phyloP scores from a whole-genome alignment of 225 moss, liverwort and hornwort genomes.

The Thuidium tamariscinum region DNA sequence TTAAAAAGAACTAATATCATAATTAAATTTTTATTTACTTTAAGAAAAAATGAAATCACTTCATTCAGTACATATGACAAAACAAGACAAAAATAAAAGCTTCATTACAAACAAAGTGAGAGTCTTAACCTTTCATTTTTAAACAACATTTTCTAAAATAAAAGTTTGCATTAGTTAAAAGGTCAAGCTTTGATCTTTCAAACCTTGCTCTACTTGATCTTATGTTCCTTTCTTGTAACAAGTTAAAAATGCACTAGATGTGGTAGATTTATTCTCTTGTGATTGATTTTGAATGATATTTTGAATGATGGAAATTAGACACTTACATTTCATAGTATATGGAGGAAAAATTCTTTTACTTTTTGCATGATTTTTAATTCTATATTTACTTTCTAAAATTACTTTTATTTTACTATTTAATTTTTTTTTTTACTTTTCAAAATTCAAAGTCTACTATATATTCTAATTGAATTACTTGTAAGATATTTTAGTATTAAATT shows the following conservation, averaged over 20 bases:
- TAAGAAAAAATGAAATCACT: not conserved
- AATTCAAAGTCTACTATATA: not conserved
- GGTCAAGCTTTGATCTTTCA: not conserved
- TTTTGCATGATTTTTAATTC: not conserved
- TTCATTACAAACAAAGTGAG: not conserved
- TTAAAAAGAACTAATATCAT: not conserved
- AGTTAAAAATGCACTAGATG: not conserved
- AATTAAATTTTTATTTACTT: not conserved
- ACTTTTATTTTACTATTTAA: not conserved
- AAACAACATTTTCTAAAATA: not conserved
- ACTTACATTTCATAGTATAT: fast-evolving
- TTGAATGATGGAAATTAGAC: not conserved
- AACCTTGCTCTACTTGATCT: not conserved
- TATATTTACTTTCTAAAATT: no score
- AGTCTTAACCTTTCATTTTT: not conserved
- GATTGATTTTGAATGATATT: not conserved
- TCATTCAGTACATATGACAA: not conserved
- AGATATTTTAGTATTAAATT: fast-evolving
- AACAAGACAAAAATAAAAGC: not conserved
- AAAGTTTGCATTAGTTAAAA: not conserved
- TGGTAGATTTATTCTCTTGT: not conserved
- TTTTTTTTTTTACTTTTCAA: not conserved
- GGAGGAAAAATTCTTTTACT: not conserved
- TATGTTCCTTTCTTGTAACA: not conserved
- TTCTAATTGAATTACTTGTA: not conserved